Conservation (phyloP, 352 stramenopile species). For the Peronospora farinosa region DNA sequence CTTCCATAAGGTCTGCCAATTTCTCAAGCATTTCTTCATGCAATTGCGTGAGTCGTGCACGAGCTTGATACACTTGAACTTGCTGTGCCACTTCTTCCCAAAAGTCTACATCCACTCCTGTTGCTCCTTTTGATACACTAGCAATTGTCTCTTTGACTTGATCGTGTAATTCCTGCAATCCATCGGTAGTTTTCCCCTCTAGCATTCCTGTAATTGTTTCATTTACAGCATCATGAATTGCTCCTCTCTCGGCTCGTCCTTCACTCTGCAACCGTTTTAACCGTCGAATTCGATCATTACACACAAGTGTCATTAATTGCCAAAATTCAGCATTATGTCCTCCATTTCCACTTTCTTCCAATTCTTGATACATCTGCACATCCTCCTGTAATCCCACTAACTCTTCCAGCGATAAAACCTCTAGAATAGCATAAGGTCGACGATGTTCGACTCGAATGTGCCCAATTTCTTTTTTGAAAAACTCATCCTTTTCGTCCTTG, state of each 20-base stretch:
- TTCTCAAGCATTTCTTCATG: slow-evolving; percentile 93
- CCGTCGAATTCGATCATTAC: slow-evolving; percentile 61
- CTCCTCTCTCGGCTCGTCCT: slow-evolving; percentile 62
- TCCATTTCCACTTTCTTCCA: slow-evolving; percentile 61
- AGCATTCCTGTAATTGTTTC: slow-evolving; percentile 89
- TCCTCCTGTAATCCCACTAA: slow-evolving; percentile 82
- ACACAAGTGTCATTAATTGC: slow-evolving; percentile 74
- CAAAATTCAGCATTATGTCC: slow-evolving; percentile 82
- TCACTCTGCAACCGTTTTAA: slow-evolving; percentile 55
- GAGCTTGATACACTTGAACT: slow-evolving; percentile 89
- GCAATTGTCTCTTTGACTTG: slow-evolving; percentile 70
- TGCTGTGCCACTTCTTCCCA: slow-evolving; percentile 91
- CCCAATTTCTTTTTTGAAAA: slow-evolving; percentile 31
- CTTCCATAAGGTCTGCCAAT: slow-evolving; percentile 87
- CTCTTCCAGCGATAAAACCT: slow-evolving; percentile 76
- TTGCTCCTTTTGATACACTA: slow-evolving; percentile 35
- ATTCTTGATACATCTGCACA: slow-evolving; percentile 87
- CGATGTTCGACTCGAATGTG: slow-evolving; percentile 80
- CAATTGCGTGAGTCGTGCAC: slow-evolving; percentile 80
- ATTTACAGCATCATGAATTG: slow-evolving; percentile 83
- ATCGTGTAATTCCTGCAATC: slow-evolving; percentile 41
- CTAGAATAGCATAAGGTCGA: slow-evolving; percentile 55
- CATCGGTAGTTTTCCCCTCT: slow-evolving; percentile 54
- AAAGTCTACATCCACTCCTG: slow-evolving; percentile 89
- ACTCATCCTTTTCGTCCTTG: slow-evolving; percentile 31